Base-by-base conservation (phyloP, 1,284 basidiomycete species). In the Irpex rosettiformis region DNA sequence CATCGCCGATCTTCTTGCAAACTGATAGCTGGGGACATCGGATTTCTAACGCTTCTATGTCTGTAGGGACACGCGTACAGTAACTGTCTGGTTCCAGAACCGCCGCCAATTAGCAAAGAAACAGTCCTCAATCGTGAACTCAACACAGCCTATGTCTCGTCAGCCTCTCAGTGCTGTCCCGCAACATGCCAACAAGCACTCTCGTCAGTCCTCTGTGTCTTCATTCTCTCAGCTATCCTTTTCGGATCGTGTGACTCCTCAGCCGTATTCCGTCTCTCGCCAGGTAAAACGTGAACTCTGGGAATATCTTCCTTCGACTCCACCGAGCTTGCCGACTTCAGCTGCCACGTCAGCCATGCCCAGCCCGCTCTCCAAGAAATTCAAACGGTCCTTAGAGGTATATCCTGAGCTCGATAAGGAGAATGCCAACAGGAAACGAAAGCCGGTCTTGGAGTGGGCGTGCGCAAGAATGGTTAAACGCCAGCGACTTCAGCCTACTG, bases 361-460 rank as follows among this genome's bases (percentile, higher is more conserved):
- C 28, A 61, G 60, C 43, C 57, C 57, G 29, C 43, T 55, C 18
- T 27, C 54, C 21, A 58, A 57, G 42, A 45, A 28, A 30, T 57
- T 56, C 37, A 24, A 42, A 16, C 37, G 2, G n/a, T 45, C 40
- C 30, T 57, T 30, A 37, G 56, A 55, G 24, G 11, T 28, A 7
- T 22, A 28, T 8, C 45, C 25, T 11, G 57, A 54, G 30, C 25
- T 16, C 11, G 21, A 22, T 33, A 49, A 51, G n/a, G 57, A 58
- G 40, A 40, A 28, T 11, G 13, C 30, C 37, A 24, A 25, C 27
- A 42, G 33, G n/a, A 58, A 55, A 49, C 60, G 61, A 22, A 61
- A 66, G 55, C 68, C 68, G 47, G 74, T 74, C 1, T 70, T 80
- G n/a, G 79, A 80, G 59, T 80, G 78, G 79, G 79, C 79, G 10